Evolutionary conservation across 257 asterid genomes (phyloP).

Genomic region (Apocynum venetum): DNA sequence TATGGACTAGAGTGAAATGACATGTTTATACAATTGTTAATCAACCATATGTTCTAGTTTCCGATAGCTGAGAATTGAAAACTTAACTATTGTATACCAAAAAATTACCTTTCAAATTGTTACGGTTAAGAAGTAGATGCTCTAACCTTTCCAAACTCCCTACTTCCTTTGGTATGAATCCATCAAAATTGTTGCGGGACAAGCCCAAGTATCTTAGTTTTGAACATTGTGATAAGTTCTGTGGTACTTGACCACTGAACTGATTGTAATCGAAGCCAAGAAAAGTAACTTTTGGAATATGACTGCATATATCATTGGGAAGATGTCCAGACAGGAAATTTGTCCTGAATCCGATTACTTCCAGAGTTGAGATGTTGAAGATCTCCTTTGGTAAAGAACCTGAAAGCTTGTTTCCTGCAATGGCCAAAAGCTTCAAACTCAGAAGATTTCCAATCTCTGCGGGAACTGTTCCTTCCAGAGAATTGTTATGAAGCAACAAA

Average conservation of each 20-base stretch:
- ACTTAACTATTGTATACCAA: not conserved
- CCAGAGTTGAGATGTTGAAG: conserved; percentile 21
- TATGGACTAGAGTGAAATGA: too few relatives aligned
- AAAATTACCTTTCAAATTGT: not conserved
- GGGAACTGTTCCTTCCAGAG: conserved; percentile 27
- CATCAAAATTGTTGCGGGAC: conserved; percentile 19
- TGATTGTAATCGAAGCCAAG: not conserved
- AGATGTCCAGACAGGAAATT: conserved; percentile 16
- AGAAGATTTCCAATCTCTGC: conserved; percentile 22
- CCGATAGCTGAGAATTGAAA: too few relatives aligned
- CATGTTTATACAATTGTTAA: too few relatives aligned
- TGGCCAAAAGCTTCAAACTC: not conserved
- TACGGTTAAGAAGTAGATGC: conserved; percentile 10
- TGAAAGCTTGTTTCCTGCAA: not conserved
- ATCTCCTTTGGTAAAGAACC: conserved; percentile 14
- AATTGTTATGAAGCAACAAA: conserved; percentile 12
- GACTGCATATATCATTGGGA: conserved; percentile 14
- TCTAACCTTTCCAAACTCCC: conserved; percentile 19
- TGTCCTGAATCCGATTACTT: not conserved
- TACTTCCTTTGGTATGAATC: conserved; percentile 20
- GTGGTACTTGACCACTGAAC: conserved; percentile 16
- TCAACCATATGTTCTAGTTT: too few relatives aligned
- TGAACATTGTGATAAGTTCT: conserved; percentile 10
- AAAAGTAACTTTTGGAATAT: not conserved
- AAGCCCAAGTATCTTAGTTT: conserved; percentile 8